Evolutionary conservation across 2,329 filamentous ascomycete genomes (phyloP), one percentile per base, ranked within the genome.

Genomic region (Parafenestella ontariensis): DNA sequence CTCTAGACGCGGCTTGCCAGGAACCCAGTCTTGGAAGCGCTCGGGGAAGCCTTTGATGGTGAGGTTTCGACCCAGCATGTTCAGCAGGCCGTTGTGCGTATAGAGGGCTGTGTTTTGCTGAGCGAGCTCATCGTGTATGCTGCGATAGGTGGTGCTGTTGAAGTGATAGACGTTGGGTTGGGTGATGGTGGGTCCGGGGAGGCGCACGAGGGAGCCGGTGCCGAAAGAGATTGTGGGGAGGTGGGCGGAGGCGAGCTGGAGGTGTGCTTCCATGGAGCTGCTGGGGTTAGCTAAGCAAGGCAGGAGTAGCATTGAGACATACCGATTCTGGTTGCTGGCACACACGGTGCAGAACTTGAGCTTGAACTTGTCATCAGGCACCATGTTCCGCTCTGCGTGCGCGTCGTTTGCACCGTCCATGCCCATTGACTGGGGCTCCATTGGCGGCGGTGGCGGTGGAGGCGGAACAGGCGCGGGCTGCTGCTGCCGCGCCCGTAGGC

Each of bases 141-240:
- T 88, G 69, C 92, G 88, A 78, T 99, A 99, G 13, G 93, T 96
- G 1, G 93, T 96, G 74, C 89, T 91, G 80, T 99, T 98, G 86
- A 99, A 99, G 68, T 91, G 88, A 82, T 98, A 99, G 68, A 98
- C 93, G 73, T 99, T 99, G 45, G 95, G 95, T 74, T 97, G 91
- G 6, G 87, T 89, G 61, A 97, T 95, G 29, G 89, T 90, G 1
- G 95, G 94, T 0, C 95, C 95, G 0, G 95, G 95, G 0, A 99
- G 83, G 23, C 95, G 91, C 65, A 99, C 95, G 17, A 96, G 87
- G 17, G 92, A 96, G 50, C 95, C 95, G 0, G 95, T 99, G 58
- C 95, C 95, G 75, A 98, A 99, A 17, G 94, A 98, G 66, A 98
- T 96, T 65, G 96, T 94, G n/a, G 95, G 95, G 71, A 95, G 98